A percentile compares a stretch with the other conserved stretches of the same genome.
Evolutionary conservation across 169 alveolate genomes (phyloP).

Genomic region (Plasmodium knowlesi): DNA sequence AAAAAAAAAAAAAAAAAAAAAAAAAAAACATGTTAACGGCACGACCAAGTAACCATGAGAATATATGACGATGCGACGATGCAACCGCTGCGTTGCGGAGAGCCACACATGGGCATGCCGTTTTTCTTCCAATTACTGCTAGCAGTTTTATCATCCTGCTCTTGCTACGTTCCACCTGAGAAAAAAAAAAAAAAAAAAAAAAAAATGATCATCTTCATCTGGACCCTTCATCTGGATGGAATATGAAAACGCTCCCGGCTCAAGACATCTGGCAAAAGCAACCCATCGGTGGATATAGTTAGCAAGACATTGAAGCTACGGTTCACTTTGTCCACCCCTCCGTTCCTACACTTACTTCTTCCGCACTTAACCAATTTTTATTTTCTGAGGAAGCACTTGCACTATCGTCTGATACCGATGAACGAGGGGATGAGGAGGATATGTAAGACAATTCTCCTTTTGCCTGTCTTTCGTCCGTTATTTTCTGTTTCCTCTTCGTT

Average conservation of each 20-base stretch:
- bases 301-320: not conserved
- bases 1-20: not conserved
- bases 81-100: not conserved
- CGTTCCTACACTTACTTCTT: not conserved
- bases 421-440: constrained; percentile 8
- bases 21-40: not conserved
- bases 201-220: not conserved
- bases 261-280: not conserved
- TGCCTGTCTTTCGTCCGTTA: not conserved
- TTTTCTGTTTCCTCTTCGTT: not conserved
- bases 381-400: not conserved
- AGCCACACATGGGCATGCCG: not conserved
- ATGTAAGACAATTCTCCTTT: not conserved
- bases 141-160: constrained; percentile 64
- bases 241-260: not conserved
- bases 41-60: not conserved
- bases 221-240: not conserved
- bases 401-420: constrained; percentile 11
- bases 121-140: constrained; percentile 25
- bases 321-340: not conserved
- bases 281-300: not conserved
- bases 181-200: not conserved
- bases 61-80: not conserved
- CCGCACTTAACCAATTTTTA: constrained; percentile 20
- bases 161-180: constrained; percentile 63